Evolutionary conservation across 2,329 filamentous ascomycete species (phyloP), one percentile per base, ranked within the genome.

Genomic region (Aspergillus pseudoterreus): DNA sequence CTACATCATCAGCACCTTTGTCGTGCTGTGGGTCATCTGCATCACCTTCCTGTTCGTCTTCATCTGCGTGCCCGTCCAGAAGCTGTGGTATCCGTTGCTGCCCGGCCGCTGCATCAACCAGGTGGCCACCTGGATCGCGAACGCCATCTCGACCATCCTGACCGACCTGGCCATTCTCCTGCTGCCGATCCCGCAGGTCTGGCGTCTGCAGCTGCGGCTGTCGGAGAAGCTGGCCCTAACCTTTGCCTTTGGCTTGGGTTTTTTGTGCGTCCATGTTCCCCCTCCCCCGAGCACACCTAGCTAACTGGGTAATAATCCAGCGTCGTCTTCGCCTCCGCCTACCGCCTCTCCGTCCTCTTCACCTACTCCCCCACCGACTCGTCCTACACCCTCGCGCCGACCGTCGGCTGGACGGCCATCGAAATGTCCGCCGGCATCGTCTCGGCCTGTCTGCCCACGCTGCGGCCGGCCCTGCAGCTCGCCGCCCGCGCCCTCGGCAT

Each of bases 31-130:
- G 62, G 61, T 62, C 9, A 60, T 65, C 48, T 61, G 54, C 22
- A 61, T 65, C 51, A 64, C 61, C 11, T 64, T 65, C 19, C 30
- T 63, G 4, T 65, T 64, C 46, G 55, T 65, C 33, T 65, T 65
- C 54, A 64, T 64, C 43, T 65, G 63, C 32, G 61, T 63, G 8
- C 63, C 63, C 3, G 62, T 65, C 21, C 53, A 64, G 52, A 65
- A 65, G 45, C 50, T 65, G 19, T 65, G 61, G 62, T 59, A 63
- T 45, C 61, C 62, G 10, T 32, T 57, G 14, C 41, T 63, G 2
- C 62, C 61, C 10, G 62, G 63, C 6, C 57, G 51, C 6, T 64
- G 63, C 45, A 64, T 65, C 60, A 62, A 59, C 50, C 61, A 64
- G 49, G 59, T 63, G 19, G 56, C 49, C n/a, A 63, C 60, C 2